phyloP scores from a whole-genome alignment of 2,329 filamentous ascomycete genomes.

The Ophiocordyceps camponoti-rufipedis region DNA sequence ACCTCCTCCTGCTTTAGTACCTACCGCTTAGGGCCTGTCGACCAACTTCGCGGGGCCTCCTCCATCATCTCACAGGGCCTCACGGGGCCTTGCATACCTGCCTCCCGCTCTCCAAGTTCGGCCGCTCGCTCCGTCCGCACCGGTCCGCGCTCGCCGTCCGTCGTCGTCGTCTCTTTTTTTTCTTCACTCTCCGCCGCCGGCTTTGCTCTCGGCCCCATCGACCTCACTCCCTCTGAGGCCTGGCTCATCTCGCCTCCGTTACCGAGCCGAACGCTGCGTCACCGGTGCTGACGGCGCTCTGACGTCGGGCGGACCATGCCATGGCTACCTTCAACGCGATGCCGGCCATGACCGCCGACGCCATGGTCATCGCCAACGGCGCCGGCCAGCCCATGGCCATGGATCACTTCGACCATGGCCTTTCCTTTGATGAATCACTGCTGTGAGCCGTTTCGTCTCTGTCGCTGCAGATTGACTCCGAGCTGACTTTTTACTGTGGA shows the following conservation, averaged over 20 bases:
- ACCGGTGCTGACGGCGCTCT: slow-evolving; percentile 6
- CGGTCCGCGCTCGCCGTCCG: background rate
- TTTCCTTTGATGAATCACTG: slow-evolving; percentile 36
- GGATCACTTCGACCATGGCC: slow-evolving; percentile 31
- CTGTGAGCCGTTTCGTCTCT: slow-evolving; percentile 23
- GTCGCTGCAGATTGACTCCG: background rate
- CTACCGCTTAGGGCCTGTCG: background rate
- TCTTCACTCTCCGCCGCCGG: background rate
- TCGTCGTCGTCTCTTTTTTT: too few species aligned
- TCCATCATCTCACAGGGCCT: background rate
- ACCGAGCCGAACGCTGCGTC: slow-evolving; percentile 4
- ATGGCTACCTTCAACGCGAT: slow-evolving; percentile 42
- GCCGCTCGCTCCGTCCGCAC: background rate
- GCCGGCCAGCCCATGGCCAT: slow-evolving; percentile 22
- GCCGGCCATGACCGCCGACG: slow-evolving; percentile 27
- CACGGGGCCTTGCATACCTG: background rate
- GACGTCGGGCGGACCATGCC: slow-evolving; percentile 22
- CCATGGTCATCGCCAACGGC: slow-evolving; percentile 25
- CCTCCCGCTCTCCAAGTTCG: too few species aligned
- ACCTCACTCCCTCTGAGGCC: too few species aligned
- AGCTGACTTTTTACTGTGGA: too few species aligned
- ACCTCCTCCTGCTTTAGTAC: background rate
- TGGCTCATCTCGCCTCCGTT: background rate
- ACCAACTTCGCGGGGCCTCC: background rate
- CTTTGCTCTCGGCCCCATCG: too few species aligned